A percentile compares a stretch with the other conserved stretches of the same genome.
Evolutionary conservation across 2,329 filamentous ascomycete genomes (phyloP).

Genomic region (Apiospora arundinis): DNA sequence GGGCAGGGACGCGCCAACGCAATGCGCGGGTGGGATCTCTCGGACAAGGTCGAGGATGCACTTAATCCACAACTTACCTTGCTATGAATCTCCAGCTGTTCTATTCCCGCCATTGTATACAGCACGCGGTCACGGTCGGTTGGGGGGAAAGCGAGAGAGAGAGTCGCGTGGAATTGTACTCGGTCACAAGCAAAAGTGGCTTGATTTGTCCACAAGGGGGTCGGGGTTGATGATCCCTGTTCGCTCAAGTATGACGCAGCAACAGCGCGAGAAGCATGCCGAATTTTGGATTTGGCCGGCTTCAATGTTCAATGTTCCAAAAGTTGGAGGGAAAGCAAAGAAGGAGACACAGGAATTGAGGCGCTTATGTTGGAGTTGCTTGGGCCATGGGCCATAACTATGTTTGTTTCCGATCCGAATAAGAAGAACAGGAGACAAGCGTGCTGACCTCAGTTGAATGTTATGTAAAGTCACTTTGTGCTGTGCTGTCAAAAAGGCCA

Average conservation of each 20-base stretch:
- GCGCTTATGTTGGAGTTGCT: conserved; percentile 9
- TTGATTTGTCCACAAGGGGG: conserved; percentile 2
- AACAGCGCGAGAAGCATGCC: neutral
- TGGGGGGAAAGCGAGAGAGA: neutral
- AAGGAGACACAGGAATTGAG: neutral
- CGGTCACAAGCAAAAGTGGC: conserved; percentile 16
- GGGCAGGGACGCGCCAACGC: neutral
- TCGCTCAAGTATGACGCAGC: conserved; percentile 10
- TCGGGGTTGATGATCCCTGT: conserved; percentile 4
- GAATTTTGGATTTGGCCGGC: neutral
- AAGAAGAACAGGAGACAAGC: neutral
- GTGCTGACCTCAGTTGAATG: conserved; percentile 3
- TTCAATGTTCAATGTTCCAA: too few species aligned
- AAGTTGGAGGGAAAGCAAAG: neutral
- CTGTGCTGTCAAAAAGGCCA: neutral
- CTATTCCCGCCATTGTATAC: conserved; percentile 82
- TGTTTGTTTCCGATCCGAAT: neutral
- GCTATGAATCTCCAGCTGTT: conserved; percentile 96
- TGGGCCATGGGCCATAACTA: neutral
- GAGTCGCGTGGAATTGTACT: conserved; percentile 8
- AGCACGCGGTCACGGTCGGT: neutral
- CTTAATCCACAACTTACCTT: conserved; percentile 67
- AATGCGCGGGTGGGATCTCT: neutral
- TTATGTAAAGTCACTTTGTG: neutral
- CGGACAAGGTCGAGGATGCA: neutral